A percentile compares a stretch with the other conserved stretches of the same genome.
These are phyloP conservation scores for Xylaria sp. DNA, from an alignment of 2,329 filamentous ascomycete genomes.

Conservation along the genomic window DNA sequence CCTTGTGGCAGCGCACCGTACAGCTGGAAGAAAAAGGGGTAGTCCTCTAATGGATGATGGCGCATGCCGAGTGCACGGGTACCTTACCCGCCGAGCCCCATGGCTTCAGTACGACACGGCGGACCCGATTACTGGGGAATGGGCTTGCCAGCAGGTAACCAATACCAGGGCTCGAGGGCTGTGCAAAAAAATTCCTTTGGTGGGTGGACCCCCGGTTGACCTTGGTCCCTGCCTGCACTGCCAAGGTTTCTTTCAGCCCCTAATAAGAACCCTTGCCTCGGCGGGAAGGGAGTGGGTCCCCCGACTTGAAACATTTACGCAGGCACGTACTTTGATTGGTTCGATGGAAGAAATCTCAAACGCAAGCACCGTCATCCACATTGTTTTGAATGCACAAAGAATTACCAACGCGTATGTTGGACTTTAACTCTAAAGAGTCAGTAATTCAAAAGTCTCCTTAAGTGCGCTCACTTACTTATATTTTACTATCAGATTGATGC, in stretches of 20 bases:
- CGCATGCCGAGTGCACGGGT: conserved; percentile 4
- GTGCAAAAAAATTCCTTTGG: conserved; percentile 17
- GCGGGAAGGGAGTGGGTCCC: conserved; percentile 24
- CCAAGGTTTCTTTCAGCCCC: conserved; percentile 7
- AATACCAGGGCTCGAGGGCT: conserved; percentile 1
- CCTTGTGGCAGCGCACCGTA: background rate
- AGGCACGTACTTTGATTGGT: conserved; percentile 22
- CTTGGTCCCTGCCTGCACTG: background rate
- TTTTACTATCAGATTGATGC: background rate
- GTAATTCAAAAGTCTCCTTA: no score
- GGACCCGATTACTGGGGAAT: conserved; percentile 8
- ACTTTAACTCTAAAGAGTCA: background rate
- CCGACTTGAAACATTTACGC: conserved; percentile 29
- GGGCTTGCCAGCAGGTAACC: conserved; percentile 1
- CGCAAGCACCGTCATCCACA: conserved; percentile 12
- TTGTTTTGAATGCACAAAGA: background rate
- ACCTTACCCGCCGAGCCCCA: conserved; percentile 3
- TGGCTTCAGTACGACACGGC: background rate
- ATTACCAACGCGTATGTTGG: background rate
- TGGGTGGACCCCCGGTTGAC: background rate
- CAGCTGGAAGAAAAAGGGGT: no score
- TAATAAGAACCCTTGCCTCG: conserved; percentile 13
- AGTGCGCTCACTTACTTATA: background rate
- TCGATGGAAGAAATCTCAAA: conserved; percentile 26
- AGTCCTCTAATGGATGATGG: background rate